phyloP scores from a whole-genome alignment of 2,329 filamentous ascomycete species.

The Tricladium varicosporioides region DNA sequence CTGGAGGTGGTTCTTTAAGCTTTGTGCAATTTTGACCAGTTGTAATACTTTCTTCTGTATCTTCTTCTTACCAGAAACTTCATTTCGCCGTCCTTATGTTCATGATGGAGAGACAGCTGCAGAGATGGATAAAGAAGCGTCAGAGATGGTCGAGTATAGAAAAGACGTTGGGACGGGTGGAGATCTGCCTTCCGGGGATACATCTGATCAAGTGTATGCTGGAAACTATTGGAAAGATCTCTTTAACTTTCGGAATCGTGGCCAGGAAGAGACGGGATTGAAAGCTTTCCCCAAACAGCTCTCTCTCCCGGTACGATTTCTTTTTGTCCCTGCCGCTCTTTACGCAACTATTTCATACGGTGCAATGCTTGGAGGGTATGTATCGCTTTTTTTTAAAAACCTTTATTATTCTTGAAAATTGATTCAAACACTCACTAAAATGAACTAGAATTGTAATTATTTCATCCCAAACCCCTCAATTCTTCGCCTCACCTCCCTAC shows the following conservation, averaged over 20 bases:
- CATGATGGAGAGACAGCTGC: conserved; percentile 27
- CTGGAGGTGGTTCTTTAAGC: conserved; percentile 40
- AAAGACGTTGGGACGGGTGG: no score
- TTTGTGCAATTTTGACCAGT: conserved; percentile 34
- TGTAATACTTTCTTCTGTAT: conserved; percentile 33
- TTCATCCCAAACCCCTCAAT: no score
- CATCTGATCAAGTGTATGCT: conserved; percentile 22
- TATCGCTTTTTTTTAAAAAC: not conserved
- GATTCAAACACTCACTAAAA: no score
- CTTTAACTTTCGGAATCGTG: conserved; percentile 26
- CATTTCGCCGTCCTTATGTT: conserved; percentile 25
- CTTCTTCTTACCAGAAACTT: conserved; percentile 38
- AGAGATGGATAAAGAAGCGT: conserved; percentile 25
- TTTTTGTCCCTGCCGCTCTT: conserved; percentile 22
- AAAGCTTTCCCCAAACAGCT: conserved; percentile 21
- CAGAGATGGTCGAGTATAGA: conserved; percentile 16
- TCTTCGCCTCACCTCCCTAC: no score
- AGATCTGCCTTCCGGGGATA: conserved; percentile 2
- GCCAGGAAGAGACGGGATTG: conserved; percentile 17
- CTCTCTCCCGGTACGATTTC: conserved; percentile 23
- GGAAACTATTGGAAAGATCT: conserved; percentile 33
- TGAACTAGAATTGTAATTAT: no score
- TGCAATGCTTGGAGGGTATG: conserved; percentile 22
- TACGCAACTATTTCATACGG: conserved; percentile 23
- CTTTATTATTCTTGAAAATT: not conserved